Percentiles rank a stretch among this genome's conserved stretches.
Evolutionary conservation across 768 basidiomycete genomes (phyloP).

Genomic region (Boletus sp.): DNA sequence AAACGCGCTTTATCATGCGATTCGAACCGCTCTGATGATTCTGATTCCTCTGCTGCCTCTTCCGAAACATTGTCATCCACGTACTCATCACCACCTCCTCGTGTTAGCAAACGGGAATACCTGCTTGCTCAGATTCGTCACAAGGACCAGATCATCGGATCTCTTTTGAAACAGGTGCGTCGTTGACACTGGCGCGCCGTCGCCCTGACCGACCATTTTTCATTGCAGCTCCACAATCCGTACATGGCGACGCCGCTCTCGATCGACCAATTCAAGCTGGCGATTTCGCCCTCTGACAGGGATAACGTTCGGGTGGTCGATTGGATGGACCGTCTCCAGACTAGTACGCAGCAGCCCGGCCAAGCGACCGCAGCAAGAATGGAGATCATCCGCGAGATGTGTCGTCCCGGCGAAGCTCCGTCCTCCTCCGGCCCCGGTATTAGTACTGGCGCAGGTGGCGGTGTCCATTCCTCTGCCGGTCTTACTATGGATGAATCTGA

Average conservation of each 20-base stretch:
- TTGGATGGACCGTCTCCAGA: constrained; percentile 71
- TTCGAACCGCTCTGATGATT: constrained; percentile 21
- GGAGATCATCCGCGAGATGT: constrained; percentile 29
- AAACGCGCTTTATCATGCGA: constrained; percentile 17
- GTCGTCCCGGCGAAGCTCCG: constrained; percentile 25
- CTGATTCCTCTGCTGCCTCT: constrained; percentile 29
- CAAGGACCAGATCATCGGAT: constrained; percentile 85
- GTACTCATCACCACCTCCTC: constrained; percentile 27
- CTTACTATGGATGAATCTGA: constrained; percentile 37
- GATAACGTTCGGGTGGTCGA: constrained; percentile 66
- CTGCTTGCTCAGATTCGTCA: constrained; percentile 81
- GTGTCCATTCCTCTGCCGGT: not conserved
- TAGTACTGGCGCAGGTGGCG: not conserved
- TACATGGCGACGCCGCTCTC: constrained; percentile 76
- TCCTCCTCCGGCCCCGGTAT: not conserved
- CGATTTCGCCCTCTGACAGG: constrained; percentile 71
- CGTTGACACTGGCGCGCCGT: not conserved
- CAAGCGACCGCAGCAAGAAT: constrained; percentile 33
- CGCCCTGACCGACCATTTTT: not conserved
- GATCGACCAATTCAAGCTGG: constrained; percentile 75
- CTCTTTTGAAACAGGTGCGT: constrained; percentile 73
- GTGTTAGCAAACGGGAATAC: constrained; percentile 76
- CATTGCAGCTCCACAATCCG: constrained; percentile 59
- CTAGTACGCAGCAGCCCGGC: constrained; percentile 50
- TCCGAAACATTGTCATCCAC: constrained; percentile 39